Conservation (phyloP, 73 alveolate genomes). For the Paramecium sonneborni region DNA sequence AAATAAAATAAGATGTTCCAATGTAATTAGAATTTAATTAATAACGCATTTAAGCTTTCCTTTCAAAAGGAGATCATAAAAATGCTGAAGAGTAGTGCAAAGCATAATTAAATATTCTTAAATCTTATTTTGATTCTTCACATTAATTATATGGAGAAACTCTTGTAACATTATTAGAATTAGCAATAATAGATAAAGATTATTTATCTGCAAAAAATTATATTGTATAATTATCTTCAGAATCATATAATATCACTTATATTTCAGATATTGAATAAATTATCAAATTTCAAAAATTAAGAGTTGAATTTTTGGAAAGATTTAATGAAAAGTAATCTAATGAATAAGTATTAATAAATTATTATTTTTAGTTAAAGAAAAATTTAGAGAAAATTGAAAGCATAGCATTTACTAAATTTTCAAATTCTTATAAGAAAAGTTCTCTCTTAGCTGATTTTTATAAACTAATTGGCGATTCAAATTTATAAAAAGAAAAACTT, state of each 20-base stretch:
- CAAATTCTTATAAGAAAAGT: not conserved
- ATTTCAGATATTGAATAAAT: not conserved
- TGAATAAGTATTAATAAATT: not conserved
- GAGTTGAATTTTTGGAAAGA: not conserved
- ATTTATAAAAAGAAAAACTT: not conserved
- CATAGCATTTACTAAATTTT: not conserved
- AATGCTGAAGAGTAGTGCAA: not conserved
- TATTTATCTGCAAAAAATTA: not conserved
- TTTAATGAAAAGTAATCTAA: not conserved
- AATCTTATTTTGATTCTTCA: not conserved
- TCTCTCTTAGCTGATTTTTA: not conserved
- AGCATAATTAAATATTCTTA: not conserved
- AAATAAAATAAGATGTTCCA: not conserved
- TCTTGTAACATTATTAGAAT: not conserved
- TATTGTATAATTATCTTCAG: not conserved
- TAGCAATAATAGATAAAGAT: not conserved
- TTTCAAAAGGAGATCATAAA: not conserved
- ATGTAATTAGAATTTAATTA: not conserved
- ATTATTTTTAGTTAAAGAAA: not conserved
- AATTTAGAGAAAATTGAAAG: not conserved
- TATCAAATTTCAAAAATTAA: not conserved
- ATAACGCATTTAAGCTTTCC: not conserved
- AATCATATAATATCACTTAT: not conserved
- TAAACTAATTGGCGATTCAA: not conserved
- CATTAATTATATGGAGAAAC: not conserved